A percentile compares a stretch with the other conserved stretches of the same genome.
Conservation (phyloP, 2,329 filamentous ascomycete genomes). For the Aspergillus caelatus region DNA sequence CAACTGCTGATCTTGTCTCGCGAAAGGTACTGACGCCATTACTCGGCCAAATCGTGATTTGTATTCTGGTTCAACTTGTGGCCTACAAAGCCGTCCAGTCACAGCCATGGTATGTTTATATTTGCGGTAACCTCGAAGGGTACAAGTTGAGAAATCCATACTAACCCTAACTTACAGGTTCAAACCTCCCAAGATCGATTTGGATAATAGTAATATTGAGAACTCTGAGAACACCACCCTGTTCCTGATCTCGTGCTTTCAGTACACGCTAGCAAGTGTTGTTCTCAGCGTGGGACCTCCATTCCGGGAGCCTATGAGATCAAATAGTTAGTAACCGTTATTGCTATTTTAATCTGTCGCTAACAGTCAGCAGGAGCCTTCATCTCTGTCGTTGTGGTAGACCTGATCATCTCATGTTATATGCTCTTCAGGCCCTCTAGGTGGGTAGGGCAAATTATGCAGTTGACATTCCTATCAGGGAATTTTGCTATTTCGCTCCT, state of each 20-base stretch:
- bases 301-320: slow-evolving; percentile 76
- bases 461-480: slow-evolving; percentile 75
- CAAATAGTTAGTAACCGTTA: slow-evolving; percentile 67
- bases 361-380: slow-evolving; percentile 68
- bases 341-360: neutral
- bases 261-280: slow-evolving; percentile 89
- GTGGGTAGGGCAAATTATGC: slow-evolving; percentile 75
- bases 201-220: slow-evolving; percentile 78
- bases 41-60: slow-evolving; percentile 83
- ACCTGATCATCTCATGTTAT: slow-evolving; percentile 70
- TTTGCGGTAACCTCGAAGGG: neutral
- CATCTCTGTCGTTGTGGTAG: slow-evolving; percentile 71
- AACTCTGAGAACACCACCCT: slow-evolving; percentile 94
- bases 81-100: slow-evolving; percentile 73
- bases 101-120: slow-evolving; percentile 70
- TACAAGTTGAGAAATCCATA: neutral
- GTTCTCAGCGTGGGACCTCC: slow-evolving; percentile 90
- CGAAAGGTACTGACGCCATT: slow-evolving; percentile 89
- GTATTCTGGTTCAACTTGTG: slow-evolving; percentile 73
- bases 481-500: slow-evolving; percentile 76
- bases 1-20: slow-evolving; percentile 88
- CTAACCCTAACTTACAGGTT: slow-evolving; percentile 57
- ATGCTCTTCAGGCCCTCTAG: slow-evolving; percentile 76
- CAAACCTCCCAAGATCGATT: slow-evolving; percentile 74
- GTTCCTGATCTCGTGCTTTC: slow-evolving; percentile 88